A percentile compares a stretch with the other conserved stretches of the same genome.
Conservation (phyloP, 176 grass and related monocot genomes). For the Luzula sylvatica region DNA sequence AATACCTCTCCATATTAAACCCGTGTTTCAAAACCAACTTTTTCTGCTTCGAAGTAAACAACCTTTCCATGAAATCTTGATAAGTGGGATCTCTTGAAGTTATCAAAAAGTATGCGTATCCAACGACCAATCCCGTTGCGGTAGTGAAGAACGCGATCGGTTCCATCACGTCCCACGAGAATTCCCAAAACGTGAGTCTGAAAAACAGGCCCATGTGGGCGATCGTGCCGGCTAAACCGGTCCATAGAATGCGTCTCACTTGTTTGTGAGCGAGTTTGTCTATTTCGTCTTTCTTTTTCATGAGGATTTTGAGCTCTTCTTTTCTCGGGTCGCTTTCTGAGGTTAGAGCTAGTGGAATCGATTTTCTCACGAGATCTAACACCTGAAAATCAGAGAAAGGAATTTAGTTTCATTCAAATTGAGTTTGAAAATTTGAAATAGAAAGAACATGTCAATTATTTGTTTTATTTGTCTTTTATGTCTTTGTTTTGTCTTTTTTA, state of each 20-base stretch:
- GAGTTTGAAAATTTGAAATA: neutral
- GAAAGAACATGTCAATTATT: neutral
- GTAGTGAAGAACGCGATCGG: slow-evolving; percentile 91
- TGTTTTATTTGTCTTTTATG: too few species aligned
- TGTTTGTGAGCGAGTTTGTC: slow-evolving; percentile 83
- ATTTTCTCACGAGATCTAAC: slow-evolving; percentile 74
- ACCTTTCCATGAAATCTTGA: slow-evolving; percentile 83
- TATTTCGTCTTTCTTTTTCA: slow-evolving; percentile 61
- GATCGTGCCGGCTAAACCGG: slow-evolving; percentile 63
- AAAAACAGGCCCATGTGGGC: slow-evolving; percentile 80
- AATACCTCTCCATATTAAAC: slow-evolving; percentile 61
- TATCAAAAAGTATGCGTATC: slow-evolving; percentile 86
- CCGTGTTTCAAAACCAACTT: slow-evolving; percentile 67
- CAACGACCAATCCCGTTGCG: slow-evolving; percentile 53
- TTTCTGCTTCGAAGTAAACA: slow-evolving; percentile 62
- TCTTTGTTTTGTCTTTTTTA: too few species aligned
- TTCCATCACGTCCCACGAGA: slow-evolving; percentile 99
- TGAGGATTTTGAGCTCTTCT: slow-evolving; percentile 71
- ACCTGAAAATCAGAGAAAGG: slow-evolving; percentile 31
- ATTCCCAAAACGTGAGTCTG: slow-evolving; percentile 97
- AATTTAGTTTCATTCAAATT: neutral
- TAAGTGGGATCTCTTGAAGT: slow-evolving; percentile 93
- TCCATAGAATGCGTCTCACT: slow-evolving; percentile 77
- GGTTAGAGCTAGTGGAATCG: slow-evolving; percentile 59
- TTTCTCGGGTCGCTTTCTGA: slow-evolving; percentile 61